phyloP scores from a whole-genome alignment of 306 rosid genomes.

The Albizia julibrissin region DNA sequence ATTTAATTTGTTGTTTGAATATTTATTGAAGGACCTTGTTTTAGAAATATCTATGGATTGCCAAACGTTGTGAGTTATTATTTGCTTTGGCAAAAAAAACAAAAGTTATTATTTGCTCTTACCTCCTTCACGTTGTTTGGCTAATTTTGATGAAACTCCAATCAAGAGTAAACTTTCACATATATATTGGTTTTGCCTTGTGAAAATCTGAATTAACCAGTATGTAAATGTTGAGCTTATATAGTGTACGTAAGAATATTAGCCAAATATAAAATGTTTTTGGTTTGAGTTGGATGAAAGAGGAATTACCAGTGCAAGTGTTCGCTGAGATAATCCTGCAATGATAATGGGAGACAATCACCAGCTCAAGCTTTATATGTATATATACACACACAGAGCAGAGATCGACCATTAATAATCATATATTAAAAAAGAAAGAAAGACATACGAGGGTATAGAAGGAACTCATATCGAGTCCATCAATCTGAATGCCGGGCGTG shows the following conservation, averaged over 20 bases:
- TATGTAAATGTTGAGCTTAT: background rate
- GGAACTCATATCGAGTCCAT: conserved; percentile 80
- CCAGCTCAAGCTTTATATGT: background rate
- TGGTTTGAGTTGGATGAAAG: background rate
- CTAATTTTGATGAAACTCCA: no score
- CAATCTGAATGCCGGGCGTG: conserved; percentile 72
- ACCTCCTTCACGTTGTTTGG: no score
- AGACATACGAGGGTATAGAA: conserved; percentile 74
- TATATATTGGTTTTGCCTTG: no score
- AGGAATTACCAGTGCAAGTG: conserved; percentile 75
- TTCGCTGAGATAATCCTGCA: conserved; percentile 74
- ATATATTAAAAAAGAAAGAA: background rate
- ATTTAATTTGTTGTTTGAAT: no score
- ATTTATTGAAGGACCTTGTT: no score
- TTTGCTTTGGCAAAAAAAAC: no score
- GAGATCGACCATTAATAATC: background rate
- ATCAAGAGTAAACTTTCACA: no score
- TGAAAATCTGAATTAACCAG: no score
- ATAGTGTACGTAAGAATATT: background rate
- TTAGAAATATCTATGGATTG: no score
- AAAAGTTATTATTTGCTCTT: no score
- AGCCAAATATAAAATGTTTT: background rate
- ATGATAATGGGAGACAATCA: background rate
- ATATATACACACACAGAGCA: background rate
- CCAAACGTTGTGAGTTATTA: no score